Evolutionary conservation across 805 yeast species (phyloP).

Genomic region (Danielia oregonensis): DNA sequence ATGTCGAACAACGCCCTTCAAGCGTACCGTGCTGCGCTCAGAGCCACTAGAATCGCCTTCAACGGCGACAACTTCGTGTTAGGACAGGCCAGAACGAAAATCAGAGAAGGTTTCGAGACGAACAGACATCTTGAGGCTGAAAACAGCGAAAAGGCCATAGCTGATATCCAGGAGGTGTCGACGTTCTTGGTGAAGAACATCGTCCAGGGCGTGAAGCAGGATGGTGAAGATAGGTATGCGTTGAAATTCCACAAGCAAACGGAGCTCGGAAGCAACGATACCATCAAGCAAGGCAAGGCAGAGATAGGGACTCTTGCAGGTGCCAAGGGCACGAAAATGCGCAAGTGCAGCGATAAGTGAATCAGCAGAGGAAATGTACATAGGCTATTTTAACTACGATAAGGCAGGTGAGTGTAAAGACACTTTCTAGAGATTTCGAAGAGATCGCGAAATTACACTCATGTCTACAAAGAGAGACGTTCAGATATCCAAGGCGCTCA

Average conservation of each 20-base stretch:
- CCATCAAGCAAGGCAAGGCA: conserved; percentile 52
- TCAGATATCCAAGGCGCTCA: conserved; percentile 66
- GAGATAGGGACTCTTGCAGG: conserved; percentile 47
- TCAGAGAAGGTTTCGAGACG: conserved; percentile 50
- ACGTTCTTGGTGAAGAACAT: conserved; percentile 64
- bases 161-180: conserved; percentile 61
- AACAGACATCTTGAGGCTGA: conserved; percentile 28
- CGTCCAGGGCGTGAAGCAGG: conserved; percentile 72
- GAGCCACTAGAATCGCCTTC: conserved; percentile 65
- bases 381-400: no score
- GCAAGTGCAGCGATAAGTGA: conserved; percentile 18
- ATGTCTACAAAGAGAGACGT: conserved; percentile 45
- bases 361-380: conserved; percentile 1
- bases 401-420: not conserved
- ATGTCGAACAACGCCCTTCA: conserved; percentile 11
- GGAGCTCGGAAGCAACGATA: conserved; percentile 89
- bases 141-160: conserved; percentile 39
- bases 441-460: no score
- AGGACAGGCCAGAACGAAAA: conserved; percentile 55
- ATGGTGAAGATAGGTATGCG: conserved; percentile 37
- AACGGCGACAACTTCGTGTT: conserved; percentile 46
- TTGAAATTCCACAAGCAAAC: conserved; percentile 76
- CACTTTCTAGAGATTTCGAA: not conserved
- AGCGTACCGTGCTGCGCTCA: conserved; percentile 66
- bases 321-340: conserved; percentile 52